Base-by-base conservation (phyloP, 78 protist genomes). In the Fonticula alba region DNA sequence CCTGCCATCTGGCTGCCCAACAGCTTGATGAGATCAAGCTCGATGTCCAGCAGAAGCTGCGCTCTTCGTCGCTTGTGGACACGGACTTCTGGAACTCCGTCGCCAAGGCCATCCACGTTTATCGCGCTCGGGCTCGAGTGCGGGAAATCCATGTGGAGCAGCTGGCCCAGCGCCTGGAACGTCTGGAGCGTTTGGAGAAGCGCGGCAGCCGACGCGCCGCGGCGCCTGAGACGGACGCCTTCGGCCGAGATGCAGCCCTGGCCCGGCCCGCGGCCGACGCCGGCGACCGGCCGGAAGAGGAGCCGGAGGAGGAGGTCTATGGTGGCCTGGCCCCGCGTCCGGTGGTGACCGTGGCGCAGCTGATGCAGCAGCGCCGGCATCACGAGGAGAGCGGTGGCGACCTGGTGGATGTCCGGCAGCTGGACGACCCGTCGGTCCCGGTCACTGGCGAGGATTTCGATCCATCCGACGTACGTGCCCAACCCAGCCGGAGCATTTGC, bases 81-180 rank as follows among this genome's bases (percentile, higher is more conserved):
- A 78, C 75, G 15, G 84, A 66, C 63, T 89, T 74, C 55, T 89
- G 91, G 95, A 86, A 81, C 40, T 43, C 80, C 10, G 51, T 89
- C 33, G 52, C 68, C 11, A 51, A 2, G 4, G 53, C 64, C 49
- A 69, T 86, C 38, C 1, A 27, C 22, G 65, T 83, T n/a, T n/a
- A n/a, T n/a, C n/a, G 7, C 40, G 24, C 31, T n/a, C n/a, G n/a
- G n/a, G n/a, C n/a, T n/a, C 1, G 0, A 0, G 29, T 72, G 24
- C 19, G 26, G 14, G 76, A 50, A 26, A 3, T 24, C 19, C 52
- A 69, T 35, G 40, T 11, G 47, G 47, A 32, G 38, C 53, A 19
- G 7, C 43, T 10, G n/a, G 11, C 0, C 10, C 50, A 43, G 38
- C 35, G n/a, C n/a, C n/a, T 6, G 59, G 2, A n/a, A 10, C 11